Conservation (phyloP, 139 green algal genomes). For the Pleodorina starrii region DNA sequence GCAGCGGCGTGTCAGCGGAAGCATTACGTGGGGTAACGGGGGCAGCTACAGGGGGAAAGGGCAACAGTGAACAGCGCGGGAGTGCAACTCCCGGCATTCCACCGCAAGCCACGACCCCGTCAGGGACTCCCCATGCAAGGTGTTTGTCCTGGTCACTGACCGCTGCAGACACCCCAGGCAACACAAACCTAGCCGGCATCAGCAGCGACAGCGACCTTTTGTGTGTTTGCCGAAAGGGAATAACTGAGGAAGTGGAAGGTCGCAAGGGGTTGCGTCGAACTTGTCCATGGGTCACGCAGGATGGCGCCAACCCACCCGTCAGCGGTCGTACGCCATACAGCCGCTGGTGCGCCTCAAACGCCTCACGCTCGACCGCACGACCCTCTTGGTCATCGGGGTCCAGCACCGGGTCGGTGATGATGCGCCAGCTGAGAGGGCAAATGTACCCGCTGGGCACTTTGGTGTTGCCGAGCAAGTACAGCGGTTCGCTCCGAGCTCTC, state of each 20-base stretch:
- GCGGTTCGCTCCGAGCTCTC: too few relatives aligned
- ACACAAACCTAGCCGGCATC: background rate
- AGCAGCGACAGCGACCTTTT: background rate
- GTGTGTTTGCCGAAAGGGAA: background rate
- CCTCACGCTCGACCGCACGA: background rate
- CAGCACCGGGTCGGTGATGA: slow-evolving; percentile 5
- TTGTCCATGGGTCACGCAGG: background rate
- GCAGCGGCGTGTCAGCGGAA: background rate
- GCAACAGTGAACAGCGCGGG: too few relatives aligned
- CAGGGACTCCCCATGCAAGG: background rate
- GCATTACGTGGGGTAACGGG: background rate
- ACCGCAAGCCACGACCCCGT: too few relatives aligned
- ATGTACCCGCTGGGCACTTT: background rate
- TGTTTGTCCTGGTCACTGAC: background rate
- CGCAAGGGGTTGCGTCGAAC: background rate
- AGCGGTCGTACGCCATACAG: background rate
- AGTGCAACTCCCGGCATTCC: too few relatives aligned
- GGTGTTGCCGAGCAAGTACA: too few relatives aligned
- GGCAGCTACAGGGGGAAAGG: background rate
- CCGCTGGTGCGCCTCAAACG: slow-evolving; percentile 6
- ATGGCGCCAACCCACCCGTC: background rate
- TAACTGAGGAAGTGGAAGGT: background rate
- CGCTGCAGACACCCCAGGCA: background rate
- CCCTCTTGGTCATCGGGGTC: background rate
- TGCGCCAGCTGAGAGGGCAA: slow-evolving; percentile 8